A percentile compares a stretch with the other conserved stretches of the same genome.
These are phyloP conservation scores for Colletotrichum lindemuthianum DNA, from an alignment of 2,329 filamentous ascomycete genomes.

Conservation along the genomic window DNA sequence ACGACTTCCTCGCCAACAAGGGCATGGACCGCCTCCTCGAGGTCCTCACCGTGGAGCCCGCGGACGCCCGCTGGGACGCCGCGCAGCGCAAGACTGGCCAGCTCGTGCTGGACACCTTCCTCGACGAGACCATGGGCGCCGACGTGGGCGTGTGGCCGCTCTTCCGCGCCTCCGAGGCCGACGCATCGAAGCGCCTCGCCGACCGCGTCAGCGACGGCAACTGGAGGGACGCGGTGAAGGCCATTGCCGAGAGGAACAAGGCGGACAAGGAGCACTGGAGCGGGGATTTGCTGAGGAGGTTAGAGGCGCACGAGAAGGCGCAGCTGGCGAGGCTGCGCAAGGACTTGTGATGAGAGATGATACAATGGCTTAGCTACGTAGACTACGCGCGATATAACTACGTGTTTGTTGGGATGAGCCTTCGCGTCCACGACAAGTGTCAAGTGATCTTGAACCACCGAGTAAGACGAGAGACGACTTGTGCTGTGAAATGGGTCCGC, in stretches of 20 bases:
- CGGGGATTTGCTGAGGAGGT: slow-evolving; percentile 24
- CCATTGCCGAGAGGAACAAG: slow-evolving; percentile 29
- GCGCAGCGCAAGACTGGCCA: slow-evolving; percentile 66
- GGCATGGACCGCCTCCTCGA: slow-evolving; percentile 66
- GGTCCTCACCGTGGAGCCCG: slow-evolving; percentile 54
- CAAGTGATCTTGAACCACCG: too few relatives aligned
- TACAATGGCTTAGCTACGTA: background rate
- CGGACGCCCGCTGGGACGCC: slow-evolving; percentile 58
- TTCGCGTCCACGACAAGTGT: too few relatives aligned
- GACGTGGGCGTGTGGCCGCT: slow-evolving; percentile 65
- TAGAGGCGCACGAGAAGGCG: slow-evolving; percentile 32
- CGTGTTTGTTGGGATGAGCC: background rate
- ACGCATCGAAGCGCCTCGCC: slow-evolving; percentile 30
- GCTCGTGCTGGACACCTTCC: slow-evolving; percentile 71
- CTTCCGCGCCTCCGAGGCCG: slow-evolving; percentile 31
- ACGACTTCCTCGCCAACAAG: slow-evolving; percentile 63
- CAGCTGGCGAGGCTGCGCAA: slow-evolving; percentile 33
- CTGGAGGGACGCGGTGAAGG: slow-evolving; percentile 31
- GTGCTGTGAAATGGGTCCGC: background rate
- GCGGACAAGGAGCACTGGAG: slow-evolving; percentile 35
- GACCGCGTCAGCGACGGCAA: slow-evolving; percentile 30
- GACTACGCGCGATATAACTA: slow-evolving; percentile 18
- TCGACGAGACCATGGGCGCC: slow-evolving; percentile 73
- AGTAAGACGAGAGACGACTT: too few relatives aligned
- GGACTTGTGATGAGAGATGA: slow-evolving; percentile 43